Evolutionary conservation across 495 filamentous ascomycete genomes (phyloP).

Genomic region (Daldinia bambusicola): DNA sequence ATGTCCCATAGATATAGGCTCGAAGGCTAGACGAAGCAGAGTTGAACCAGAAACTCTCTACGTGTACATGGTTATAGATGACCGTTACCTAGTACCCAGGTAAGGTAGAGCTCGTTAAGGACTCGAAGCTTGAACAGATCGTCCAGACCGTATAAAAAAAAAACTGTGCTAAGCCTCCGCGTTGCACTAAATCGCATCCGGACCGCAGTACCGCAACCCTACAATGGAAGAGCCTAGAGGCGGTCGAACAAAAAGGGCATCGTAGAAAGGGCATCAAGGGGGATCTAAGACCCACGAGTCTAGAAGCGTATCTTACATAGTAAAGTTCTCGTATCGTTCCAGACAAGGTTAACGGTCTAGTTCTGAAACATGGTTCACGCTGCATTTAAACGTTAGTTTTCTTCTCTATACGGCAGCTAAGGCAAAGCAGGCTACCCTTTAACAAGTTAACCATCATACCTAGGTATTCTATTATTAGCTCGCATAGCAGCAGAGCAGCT

Average conservation of each 20-base stretch:
- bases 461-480: constrained; percentile 33
- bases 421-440: constrained; percentile 10
- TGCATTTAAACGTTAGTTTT: constrained; percentile 26
- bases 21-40: constrained; percentile 14
- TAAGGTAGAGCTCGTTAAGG: background rate
- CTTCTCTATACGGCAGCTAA: constrained; percentile 16
- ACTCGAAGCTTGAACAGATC: background rate
- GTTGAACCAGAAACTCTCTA: constrained; percentile 26
- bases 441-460: constrained; percentile 2
- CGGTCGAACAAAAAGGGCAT: constrained; percentile 2
- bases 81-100: background rate
- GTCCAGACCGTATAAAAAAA: background rate
- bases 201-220: constrained; percentile 1
- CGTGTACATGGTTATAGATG: background rate
- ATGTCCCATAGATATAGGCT: constrained; percentile 29
- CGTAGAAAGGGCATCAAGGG: constrained; percentile 1
- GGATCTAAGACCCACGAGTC: constrained; percentile 27
- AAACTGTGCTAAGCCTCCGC: constrained; percentile 38
- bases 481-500: background rate
- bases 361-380: constrained; percentile 40
- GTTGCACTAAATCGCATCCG: constrained; percentile 2
- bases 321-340: constrained; percentile 36
- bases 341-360: constrained; percentile 30
- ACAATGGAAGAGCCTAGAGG: background rate
- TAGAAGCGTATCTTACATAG: constrained; percentile 20